Base-by-base conservation (phyloP, 768 basidiomycete genomes). In the Crepidotus variabilis region DNA sequence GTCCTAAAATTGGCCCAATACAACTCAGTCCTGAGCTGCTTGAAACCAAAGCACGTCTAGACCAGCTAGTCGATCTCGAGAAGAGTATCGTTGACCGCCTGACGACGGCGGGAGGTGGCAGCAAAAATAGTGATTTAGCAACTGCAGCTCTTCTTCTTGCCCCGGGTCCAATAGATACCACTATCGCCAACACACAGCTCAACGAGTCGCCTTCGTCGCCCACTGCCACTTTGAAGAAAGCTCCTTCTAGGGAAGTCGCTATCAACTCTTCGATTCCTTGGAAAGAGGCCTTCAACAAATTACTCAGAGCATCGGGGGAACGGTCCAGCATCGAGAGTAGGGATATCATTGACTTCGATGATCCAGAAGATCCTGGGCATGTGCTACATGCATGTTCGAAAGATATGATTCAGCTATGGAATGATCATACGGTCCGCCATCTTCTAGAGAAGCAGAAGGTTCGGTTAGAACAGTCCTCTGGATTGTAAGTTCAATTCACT, bases 351-450 rank as follows among this genome's bases (percentile, higher is more conserved):
- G 77, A 81, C 63, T 81, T 78, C 67, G 76, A 77, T n/a, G 80
- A 82, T 58, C 78, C 79, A 2, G 75, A 81, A 18, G 88, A 88
- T 60, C 86, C 87, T 0, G 83, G 81, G 0, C 72, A 80, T 2
- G 72, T 89, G n/a, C 69, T 90, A 13, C 75, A 84, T 55, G 86
- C 85, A 1, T 88, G 85, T 60, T 71, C 77, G 3, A 85, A 85
- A 13, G 89, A 90, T 60, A 87, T 90, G 75, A 73, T 72, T 45
- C 71, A 69, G 14, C 75, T 91, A 2, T 91, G 88, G 88, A 73
- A 72, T 22, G 85, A 90, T 60, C 76, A 81, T 0, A 76, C 76
- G 1, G 75, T 90, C 28, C 75, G 72, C 57, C 64, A 72, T n/a
- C 63, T 89, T 49, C 68, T 90, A 59, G 71, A 72, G 2, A 67